A percentile compares a stretch with the other conserved stretches of the same genome.
These are phyloP conservation scores for Parasitella parasitica DNA, from an alignment of 371 early-diverging fungal genomes.

Conservation along the genomic window DNA sequence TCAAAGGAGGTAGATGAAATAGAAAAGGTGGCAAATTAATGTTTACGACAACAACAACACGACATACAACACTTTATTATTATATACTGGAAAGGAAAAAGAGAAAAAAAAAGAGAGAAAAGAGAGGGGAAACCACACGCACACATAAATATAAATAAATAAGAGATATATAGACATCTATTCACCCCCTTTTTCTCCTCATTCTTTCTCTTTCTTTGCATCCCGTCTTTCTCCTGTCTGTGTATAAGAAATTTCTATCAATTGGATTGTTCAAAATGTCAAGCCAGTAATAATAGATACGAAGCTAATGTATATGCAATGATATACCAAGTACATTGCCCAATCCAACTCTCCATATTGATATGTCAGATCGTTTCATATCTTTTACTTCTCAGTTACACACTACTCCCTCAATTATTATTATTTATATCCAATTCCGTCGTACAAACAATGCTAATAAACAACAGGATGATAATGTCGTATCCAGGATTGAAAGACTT, in stretches of 20 bases:
- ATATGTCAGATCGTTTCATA: neutral
- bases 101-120: neutral
- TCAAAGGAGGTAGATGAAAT: neutral
- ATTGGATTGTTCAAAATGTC: too few relatives aligned
- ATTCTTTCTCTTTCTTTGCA: neutral
- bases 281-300: too few relatives aligned
- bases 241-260: neutral
- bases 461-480: too few relatives aligned
- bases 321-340: neutral
- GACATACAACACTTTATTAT: neutral
- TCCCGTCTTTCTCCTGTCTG: neutral
- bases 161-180: too few relatives aligned
- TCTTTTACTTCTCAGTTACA: neutral
- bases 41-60: neutral
- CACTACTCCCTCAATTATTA: too few relatives aligned
- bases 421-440: too few relatives aligned
- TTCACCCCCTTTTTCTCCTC: neutral
- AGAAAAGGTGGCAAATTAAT: neutral
- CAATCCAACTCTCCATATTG: neutral
- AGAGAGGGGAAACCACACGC: neutral
- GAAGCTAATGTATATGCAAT: neutral
- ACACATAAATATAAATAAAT: neutral
- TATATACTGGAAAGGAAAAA: neutral
- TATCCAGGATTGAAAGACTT: too few relatives aligned
- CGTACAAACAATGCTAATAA: too few relatives aligned